Percentiles rank a stretch among this genome's conserved stretches.
These are phyloP conservation scores for Epichloe gansuensis DNA, from an alignment of 2,329 filamentous ascomycete species.

Conservation along the genomic window DNA sequence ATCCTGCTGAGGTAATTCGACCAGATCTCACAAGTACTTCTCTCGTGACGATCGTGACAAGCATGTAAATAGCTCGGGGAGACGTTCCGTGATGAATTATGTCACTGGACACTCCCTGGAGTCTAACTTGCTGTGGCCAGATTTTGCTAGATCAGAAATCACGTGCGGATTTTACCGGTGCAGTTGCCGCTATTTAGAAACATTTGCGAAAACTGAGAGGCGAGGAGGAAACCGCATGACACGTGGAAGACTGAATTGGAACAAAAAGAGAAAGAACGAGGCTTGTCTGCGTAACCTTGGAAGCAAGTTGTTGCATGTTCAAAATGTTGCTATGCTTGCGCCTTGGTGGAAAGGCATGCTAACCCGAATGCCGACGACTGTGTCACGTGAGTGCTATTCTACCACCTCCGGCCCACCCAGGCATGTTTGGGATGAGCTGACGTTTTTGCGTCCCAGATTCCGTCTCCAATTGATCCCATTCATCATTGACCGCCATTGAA, in stretches of 20 bases:
- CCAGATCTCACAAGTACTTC: not conserved
- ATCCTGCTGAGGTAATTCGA: not conserved
- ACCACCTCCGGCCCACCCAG: not conserved
- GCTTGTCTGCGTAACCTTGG: no score
- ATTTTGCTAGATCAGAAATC: not conserved
- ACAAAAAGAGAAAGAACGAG: no score
- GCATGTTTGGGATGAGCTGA: not conserved
- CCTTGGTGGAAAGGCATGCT: no score
- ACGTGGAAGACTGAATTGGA: no score
- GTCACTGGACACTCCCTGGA: not conserved
- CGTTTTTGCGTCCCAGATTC: not conserved
- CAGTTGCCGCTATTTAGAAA: not conserved
- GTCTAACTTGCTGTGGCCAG: not conserved
- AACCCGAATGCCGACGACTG: not conserved
- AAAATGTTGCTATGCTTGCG: no score
- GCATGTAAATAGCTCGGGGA: not conserved
- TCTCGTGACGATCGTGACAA: not conserved
- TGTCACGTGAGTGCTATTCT: not conserved
- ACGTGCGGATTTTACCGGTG: not conserved
- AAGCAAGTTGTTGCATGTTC: no score
- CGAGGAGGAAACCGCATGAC: no score
- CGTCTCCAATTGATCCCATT: conserved; percentile 12
- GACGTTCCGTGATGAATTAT: not conserved
- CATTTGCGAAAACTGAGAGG: not conserved
- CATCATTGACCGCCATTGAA: not conserved